Evolutionary conservation across 2,329 filamentous ascomycete genomes (phyloP).

Genomic region (Aspergillus luchuensis): DNA sequence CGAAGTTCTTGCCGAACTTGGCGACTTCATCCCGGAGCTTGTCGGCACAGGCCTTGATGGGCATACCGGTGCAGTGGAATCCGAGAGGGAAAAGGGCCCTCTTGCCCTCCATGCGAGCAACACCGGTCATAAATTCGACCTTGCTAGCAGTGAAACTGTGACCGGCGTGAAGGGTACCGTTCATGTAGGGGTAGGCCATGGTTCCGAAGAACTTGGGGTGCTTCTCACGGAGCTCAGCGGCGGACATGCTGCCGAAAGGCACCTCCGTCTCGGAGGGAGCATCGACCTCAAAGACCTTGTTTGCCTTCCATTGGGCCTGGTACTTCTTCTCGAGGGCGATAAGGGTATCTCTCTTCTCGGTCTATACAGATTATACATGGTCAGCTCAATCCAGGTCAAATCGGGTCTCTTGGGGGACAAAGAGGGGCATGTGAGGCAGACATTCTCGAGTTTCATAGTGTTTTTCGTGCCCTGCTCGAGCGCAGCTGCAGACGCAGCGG

Average conservation of each 20-base stretch:
- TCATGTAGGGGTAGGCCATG: slow-evolving; percentile 80
- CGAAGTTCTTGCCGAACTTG: slow-evolving; percentile 84
- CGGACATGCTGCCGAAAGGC: slow-evolving; percentile 71
- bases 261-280: slow-evolving; percentile 79
- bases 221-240: slow-evolving; percentile 74
- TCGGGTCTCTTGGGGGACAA: slow-evolving; percentile 21
- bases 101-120: slow-evolving; percentile 88
- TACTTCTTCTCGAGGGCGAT: slow-evolving; percentile 76
- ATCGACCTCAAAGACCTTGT: slow-evolving; percentile 79
- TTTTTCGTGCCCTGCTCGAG: slow-evolving; percentile 61
- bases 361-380: slow-evolving; percentile 23
- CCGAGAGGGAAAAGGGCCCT: slow-evolving; percentile 84
- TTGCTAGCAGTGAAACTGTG: slow-evolving; percentile 92
- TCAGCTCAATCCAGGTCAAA: slow-evolving; percentile 21
- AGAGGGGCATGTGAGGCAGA: slow-evolving; percentile 28
- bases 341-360: slow-evolving; percentile 35
- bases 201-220: slow-evolving; percentile 89
- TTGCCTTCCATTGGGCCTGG: slow-evolving; percentile 78
- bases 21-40: slow-evolving; percentile 89
- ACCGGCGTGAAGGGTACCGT: slow-evolving; percentile 84
- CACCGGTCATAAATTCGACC: slow-evolving; percentile 87
- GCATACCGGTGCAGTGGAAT: slow-evolving; percentile 96
- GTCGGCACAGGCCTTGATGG: slow-evolving; percentile 96
- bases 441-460: slow-evolving; percentile 67
- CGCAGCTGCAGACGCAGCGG: slow-evolving; percentile 56